phyloP scores from a whole-genome alignment of 345 rosid genomes.

The Brassica nigra region DNA sequence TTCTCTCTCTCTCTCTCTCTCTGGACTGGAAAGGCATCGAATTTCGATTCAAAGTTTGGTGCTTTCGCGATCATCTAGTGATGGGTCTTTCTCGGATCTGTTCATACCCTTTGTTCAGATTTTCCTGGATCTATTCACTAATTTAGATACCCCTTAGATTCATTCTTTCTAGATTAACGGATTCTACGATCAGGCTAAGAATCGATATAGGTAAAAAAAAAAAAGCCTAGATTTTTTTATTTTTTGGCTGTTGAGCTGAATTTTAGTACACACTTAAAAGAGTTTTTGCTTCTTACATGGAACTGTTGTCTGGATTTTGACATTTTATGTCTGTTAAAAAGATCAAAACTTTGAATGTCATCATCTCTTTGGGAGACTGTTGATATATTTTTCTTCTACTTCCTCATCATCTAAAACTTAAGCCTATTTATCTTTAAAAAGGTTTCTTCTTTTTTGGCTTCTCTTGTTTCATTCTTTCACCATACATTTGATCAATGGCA shows the following conservation, averaged over 20 bases:
- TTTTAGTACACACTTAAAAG: background rate
- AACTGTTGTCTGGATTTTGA: conserved; percentile 3
- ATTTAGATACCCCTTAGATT: background rate
- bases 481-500: conserved; percentile 42
- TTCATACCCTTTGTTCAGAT: conserved; percentile 7
- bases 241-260: background rate
- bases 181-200: background rate
- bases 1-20: background rate
- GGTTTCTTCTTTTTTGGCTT: background rate
- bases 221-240: background rate
- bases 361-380: background rate
- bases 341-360: background rate
- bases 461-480: background rate
- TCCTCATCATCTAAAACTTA: background rate
- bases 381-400: background rate
- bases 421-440: background rate
- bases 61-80: conserved; percentile 17
- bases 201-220: background rate
- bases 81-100: conserved; percentile 30
- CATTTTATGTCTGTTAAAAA: background rate
- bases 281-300: background rate
- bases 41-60: conserved; percentile 23
- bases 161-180: background rate
- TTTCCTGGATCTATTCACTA: background rate
- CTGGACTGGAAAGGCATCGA: background rate